phyloP scores from a whole-genome alignment of 1,139 yeast genomes.

The Lodderomyces oxycetoniae region DNA sequence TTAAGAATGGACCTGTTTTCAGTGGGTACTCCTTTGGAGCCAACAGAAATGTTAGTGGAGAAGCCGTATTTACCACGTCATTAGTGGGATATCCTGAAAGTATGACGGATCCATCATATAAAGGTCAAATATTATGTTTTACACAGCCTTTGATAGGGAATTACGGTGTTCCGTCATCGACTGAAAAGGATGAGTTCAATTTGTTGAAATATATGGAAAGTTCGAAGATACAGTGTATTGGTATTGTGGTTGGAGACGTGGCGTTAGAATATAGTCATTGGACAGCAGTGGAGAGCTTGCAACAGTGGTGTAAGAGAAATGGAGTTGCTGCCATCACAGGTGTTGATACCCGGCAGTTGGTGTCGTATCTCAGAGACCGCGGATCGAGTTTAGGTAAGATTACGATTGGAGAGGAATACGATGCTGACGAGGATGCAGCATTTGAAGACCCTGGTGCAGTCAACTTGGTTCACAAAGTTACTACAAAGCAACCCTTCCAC shows the following conservation, averaged over 20 bases:
- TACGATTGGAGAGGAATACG: constrained; percentile 85
- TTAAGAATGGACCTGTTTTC: constrained; percentile 91
- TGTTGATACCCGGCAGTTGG: constrained; percentile 93
- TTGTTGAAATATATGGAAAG: constrained; percentile 87
- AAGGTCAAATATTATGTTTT: constrained; percentile 92
- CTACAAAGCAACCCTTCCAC: constrained; percentile 94
- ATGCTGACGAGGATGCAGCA: constrained; percentile 88
- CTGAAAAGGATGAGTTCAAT: constrained; percentile 74
- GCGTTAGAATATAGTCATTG: constrained; percentile 95
- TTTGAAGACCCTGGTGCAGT: constrained; percentile 89
- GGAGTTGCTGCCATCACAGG: constrained; percentile 97
- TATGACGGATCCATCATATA: constrained; percentile 97
- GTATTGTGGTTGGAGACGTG: constrained; percentile 92
- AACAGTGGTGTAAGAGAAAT: constrained; percentile 93
- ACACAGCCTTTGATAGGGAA: constrained; percentile 97
- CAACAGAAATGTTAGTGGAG: constrained; percentile 85
- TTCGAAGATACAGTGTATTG: constrained; percentile 87
- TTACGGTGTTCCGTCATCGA: constrained; percentile 92
- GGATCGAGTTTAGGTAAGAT: constrained; percentile 92
- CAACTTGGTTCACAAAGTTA: constrained; percentile 87
- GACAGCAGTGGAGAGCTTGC: constrained; percentile 96
- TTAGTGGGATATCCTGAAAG: constrained; percentile 97
- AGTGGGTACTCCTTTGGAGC: constrained; percentile 95
- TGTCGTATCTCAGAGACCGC: constrained; percentile 86
- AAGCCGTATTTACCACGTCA: constrained; percentile 96